These are phyloP conservation scores for Penicillium decumbens DNA, from an alignment of 2,329 filamentous ascomycete genomes.

Conservation along the genomic window DNA sequence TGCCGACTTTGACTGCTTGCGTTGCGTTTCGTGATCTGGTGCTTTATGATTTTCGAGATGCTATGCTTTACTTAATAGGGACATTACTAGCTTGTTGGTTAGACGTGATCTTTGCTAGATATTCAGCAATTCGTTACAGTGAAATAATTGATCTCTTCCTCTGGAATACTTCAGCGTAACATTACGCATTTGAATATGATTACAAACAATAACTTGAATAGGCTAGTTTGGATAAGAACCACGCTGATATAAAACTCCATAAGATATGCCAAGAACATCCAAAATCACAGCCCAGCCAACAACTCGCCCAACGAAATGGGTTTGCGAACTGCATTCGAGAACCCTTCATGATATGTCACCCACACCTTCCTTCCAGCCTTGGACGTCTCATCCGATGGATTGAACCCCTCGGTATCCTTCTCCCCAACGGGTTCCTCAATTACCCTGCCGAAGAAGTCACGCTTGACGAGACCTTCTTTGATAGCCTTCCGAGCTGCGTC, in stretches of 20 bases:
- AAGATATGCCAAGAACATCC: constrained; percentile 5
- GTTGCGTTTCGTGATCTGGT: not conserved
- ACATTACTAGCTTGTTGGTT: not conserved
- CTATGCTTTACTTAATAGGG: not conserved
- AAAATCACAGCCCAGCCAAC: constrained; percentile 46
- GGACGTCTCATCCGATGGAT: constrained; percentile 32
- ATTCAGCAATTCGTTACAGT: not conserved
- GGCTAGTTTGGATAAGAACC: not conserved
- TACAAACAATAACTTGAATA: not conserved
- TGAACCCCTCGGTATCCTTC: constrained; percentile 35
- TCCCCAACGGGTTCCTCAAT: constrained; percentile 48
- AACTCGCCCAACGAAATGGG: constrained; percentile 77
- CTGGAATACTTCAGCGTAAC: not conserved
- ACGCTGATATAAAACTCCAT: not conserved
- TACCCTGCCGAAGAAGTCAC: constrained; percentile 80
- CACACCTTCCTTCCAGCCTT: constrained; percentile 61
- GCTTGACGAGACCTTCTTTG: constrained; percentile 51
- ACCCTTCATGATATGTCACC: constrained; percentile 85
- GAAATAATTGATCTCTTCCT: not conserved
- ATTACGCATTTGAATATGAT: not conserved
- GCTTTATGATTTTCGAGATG: not conserved
- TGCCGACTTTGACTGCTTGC: not conserved
- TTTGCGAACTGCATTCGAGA: constrained; percentile 88
- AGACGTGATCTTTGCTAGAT: not conserved
- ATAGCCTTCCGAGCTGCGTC: constrained; percentile 21